Percentiles rank a stretch among this genome's conserved stretches.
Conservation (phyloP, 176 grass and related monocot genomes). For the Oryza longistaminata region DNA sequence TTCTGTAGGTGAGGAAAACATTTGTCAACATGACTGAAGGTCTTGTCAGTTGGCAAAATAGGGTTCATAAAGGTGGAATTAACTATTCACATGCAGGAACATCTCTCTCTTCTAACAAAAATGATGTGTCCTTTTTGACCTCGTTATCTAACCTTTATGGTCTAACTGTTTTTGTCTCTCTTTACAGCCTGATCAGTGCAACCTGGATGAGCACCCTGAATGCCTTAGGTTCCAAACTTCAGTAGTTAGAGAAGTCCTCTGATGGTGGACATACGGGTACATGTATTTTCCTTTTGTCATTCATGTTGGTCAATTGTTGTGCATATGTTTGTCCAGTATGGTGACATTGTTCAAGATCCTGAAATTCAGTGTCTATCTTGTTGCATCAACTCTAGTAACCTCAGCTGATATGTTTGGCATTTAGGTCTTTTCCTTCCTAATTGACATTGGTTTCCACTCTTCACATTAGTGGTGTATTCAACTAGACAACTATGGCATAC, state of each 20-base stretch:
- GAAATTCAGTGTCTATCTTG: conserved; percentile 6
- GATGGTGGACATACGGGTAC: conserved; percentile 23
- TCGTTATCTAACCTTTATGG: neutral
- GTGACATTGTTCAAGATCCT: conserved; percentile 18
- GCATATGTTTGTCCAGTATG: conserved; percentile 14
- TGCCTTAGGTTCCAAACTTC: conserved; percentile 8
- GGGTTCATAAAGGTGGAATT: conserved; percentile 16
- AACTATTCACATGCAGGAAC: neutral
- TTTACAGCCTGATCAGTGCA: conserved; percentile 1
- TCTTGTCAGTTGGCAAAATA: conserved; percentile 21
- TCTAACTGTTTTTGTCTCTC: conserved; percentile 18
- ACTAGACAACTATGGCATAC: neutral
- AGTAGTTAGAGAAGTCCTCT: conserved; percentile 10
- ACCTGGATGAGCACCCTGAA: conserved; percentile 2
- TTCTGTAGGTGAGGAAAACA: conserved; percentile 1
- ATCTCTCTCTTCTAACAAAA: conserved; percentile 15
- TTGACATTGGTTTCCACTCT: neutral
- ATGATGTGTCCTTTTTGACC: neutral
- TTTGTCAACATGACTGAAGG: conserved; percentile 3
- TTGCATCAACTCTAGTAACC: conserved; percentile 5
- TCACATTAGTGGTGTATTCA: neutral
- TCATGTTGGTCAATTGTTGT: neutral
- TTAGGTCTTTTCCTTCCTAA: neutral
- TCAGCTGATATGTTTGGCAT: conserved; percentile 7
- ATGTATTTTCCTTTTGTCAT: conserved; percentile 4